Evolutionary conservation across 2,329 filamentous ascomycete species (phyloP).

Genomic region (Byssothecium circinans): DNA sequence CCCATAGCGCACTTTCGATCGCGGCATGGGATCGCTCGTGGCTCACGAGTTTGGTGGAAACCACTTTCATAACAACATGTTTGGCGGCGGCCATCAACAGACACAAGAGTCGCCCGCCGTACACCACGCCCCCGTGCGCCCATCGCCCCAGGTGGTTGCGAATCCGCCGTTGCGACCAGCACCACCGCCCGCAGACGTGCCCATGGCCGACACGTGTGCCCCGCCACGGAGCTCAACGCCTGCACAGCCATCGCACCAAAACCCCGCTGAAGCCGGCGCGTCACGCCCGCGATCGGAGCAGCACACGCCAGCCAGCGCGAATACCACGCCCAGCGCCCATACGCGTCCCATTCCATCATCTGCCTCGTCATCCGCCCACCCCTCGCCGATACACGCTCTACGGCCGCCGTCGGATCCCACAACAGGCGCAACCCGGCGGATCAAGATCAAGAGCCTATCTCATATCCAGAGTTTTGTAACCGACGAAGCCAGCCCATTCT

Average conservation of each 20-base stretch:
- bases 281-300: conserved; percentile 38
- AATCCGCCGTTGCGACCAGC: conserved; percentile 29
- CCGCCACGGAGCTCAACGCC: conserved; percentile 32
- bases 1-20: conserved; percentile 20
- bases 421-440: conserved; percentile 56
- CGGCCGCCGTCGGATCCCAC: conserved; percentile 35
- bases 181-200: conserved; percentile 34
- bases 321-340: conserved; percentile 17
- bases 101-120: conserved; percentile 40
- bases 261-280: conserved; percentile 21
- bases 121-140: conserved; percentile 38
- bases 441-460: conserved; percentile 83
- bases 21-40: conserved; percentile 64
- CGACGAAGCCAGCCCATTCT: conserved; percentile 67
- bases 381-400: conserved; percentile 29
- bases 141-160: conserved; percentile 31
- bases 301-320: conserved; percentile 26
- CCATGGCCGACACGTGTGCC: conserved; percentile 44
- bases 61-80: conserved; percentile 72
- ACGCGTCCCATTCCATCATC: conserved; percentile 29
- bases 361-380: conserved; percentile 27
- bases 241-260: conserved; percentile 29
- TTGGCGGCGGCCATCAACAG: conserved; percentile 52
- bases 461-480: conserved; percentile 89
- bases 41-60: conserved; percentile 73